These are phyloP conservation scores for Cerrena zonata DNA, from an alignment of 1,284 basidiomycete species.

Conservation along the genomic window DNA sequence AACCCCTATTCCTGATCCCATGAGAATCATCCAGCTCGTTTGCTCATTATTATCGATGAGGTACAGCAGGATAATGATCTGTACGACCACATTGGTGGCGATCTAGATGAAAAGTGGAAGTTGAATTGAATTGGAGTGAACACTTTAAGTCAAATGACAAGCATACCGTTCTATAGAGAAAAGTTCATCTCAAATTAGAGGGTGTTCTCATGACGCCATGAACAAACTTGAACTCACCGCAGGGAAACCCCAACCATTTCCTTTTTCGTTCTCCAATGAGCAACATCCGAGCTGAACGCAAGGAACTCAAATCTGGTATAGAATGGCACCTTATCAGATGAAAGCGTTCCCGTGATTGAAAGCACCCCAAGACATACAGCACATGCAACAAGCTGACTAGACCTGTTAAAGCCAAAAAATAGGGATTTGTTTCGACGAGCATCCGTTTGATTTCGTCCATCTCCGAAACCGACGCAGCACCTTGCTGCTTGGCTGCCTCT, in stretches of 20 bases:
- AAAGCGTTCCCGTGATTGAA: background rate
- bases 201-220: background rate
- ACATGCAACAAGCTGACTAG: conserved; percentile 83
- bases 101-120: conserved; percentile 46
- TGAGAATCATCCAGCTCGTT: conserved; percentile 93
- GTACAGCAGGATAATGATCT: conserved; percentile 84
- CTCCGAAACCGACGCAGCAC: conserved; percentile 59
- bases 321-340: conserved; percentile 2
- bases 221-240: conserved; percentile 46
- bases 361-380: conserved; percentile 47
- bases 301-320: conserved; percentile 79
- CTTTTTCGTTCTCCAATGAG: conserved; percentile 91
- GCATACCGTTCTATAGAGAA: conserved; percentile 37
- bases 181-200: conserved; percentile 8
- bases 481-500: conserved; percentile 72
- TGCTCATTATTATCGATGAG: conserved; percentile 92
- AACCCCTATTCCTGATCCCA: conserved; percentile 83
- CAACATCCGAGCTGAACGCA: conserved; percentile 90
- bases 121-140: background rate
- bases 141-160: background rate
- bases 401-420: conserved; percentile 77
- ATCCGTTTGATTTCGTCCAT: conserved; percentile 91
- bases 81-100: conserved; percentile 88
- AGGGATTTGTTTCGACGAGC: conserved; percentile 90
- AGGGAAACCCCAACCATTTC: conserved; percentile 82